Evolutionary conservation across 2,329 filamentous ascomycete genomes (phyloP), one percentile per base, ranked within the genome.

Genomic region (Calonectria naviculata): DNA sequence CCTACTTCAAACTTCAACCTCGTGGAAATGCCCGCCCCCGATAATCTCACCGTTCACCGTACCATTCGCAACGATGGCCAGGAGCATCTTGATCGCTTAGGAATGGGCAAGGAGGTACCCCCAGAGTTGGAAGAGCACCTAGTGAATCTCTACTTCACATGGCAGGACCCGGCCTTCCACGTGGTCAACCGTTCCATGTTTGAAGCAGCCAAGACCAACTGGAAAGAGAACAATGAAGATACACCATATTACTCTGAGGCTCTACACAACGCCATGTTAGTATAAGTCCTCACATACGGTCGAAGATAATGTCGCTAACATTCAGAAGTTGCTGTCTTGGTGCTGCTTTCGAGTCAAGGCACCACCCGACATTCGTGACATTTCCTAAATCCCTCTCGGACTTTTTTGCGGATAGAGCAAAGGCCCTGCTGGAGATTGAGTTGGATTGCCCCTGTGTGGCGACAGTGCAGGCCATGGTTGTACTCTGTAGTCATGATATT

Each of bases 281-380:
- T 70, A 12, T n/a, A 17, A 8, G 3, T 13, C 7, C 21, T n/a
- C 38, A 8, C 9, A 6, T 8, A 3, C 15, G n/a, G 4, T 17
- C 5, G 12, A 44, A 31, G 8, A 1, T 5, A 13, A 21, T 12
- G 9, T 13, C 17, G 31, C 71, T 67, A 42, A 74, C 56, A 58
- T 42, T 13, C 38, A 58, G 0, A 36, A 85, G 83, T 80, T 85
- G 84, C 29, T 80, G 83, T 9, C 78, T 85, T 7, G 84, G 84
- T 24, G 83, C 83, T 41, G 82, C 84, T 1, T 85, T 85, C n/a
- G 84, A 85, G 65, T 77, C 82, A 21, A 79, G 83, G 13, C 84
- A 85, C 62, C 84, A 85, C 58, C 83, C 84, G 2, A 83, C 81
- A 3, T 84, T 85, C 38, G 68, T 74, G 8, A 76, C 75, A 0